Percentiles rank a stretch among this genome's conserved stretches.
Conservation (phyloP, 352 stramenopile genomes). For the Phytophthora ohioensis region DNA sequence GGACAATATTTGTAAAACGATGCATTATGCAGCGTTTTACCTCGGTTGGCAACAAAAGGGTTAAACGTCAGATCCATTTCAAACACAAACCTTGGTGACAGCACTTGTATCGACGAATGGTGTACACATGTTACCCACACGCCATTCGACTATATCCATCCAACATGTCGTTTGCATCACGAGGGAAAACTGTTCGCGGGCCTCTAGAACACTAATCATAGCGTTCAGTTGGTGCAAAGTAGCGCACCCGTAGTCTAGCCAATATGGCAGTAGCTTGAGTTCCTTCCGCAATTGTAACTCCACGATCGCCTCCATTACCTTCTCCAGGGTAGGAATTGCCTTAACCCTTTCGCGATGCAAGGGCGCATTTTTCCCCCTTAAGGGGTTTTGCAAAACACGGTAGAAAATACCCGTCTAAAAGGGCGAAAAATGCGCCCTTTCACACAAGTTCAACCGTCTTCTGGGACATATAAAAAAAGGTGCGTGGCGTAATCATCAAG, state of each 20-base stretch:
- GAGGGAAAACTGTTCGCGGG: not conserved
- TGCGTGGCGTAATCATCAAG: no score
- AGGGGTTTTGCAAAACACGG: no score
- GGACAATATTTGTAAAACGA: no score
- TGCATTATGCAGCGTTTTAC: no score
- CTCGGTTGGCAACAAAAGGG: not conserved
- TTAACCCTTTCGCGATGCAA: not conserved
- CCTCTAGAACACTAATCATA: not conserved
- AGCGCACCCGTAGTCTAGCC: not conserved
- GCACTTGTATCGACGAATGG: conserved; percentile 6
- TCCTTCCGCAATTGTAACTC: not conserved
- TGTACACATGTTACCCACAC: not conserved
- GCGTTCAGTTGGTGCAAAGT: not conserved
- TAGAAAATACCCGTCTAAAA: no score
- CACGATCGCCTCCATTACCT: conserved; percentile 6
- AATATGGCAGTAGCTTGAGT: conserved; percentile 7
- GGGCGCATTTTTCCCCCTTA: no score
- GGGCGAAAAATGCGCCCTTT: no score
- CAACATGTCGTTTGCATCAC: not conserved
- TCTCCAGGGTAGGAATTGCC: conserved; percentile 10
- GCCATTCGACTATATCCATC: conserved; percentile 10
- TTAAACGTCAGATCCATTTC: not conserved
- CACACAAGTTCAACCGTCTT: no score
- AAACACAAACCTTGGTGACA: conserved; percentile 7
- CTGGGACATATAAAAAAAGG: no score